phyloP scores from a whole-genome alignment of 306 rosid genomes.

The Cotoneaster glaucophyllus region DNA sequence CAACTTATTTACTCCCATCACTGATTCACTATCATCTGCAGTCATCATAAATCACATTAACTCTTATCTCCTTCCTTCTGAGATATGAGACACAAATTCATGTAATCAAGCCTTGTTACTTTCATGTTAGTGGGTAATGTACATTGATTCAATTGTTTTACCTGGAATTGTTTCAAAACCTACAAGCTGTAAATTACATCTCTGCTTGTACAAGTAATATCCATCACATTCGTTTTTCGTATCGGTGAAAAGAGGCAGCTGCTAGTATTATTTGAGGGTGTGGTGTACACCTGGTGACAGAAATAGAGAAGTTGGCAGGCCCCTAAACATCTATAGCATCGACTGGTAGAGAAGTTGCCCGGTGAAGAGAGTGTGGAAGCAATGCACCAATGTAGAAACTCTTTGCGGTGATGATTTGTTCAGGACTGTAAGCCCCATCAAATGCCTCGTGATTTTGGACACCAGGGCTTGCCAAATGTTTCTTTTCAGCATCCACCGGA shows the following conservation, averaged over 20 bases:
- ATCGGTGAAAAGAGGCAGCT: background rate
- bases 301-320: slow-evolving; percentile 2
- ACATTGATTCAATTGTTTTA: slow-evolving; percentile 10
- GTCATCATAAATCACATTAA: background rate
- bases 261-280: slow-evolving; percentile 2
- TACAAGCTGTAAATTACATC: slow-evolving; percentile 14
- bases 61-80: background rate
- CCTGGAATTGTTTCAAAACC: slow-evolving; percentile 21
- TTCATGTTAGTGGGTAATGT: slow-evolving; percentile 20
- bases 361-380: slow-evolving; percentile 65
- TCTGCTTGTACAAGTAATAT: slow-evolving; percentile 11
- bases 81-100: slow-evolving; percentile 7
- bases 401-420: slow-evolving; percentile 42
- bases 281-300: slow-evolving; percentile 11
- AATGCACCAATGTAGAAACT: slow-evolving; percentile 53
- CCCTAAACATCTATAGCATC: slow-evolving; percentile 68
- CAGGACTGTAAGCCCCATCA: slow-evolving; percentile 34
- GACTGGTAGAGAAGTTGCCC: slow-evolving; percentile 97
- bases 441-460: slow-evolving; percentile 21
- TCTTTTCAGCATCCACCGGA: slow-evolving; percentile 23
- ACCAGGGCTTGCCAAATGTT: slow-evolving; percentile 24
- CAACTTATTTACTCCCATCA: background rate
- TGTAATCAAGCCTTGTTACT: slow-evolving; percentile 4
- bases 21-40: background rate
- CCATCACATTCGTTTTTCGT: slow-evolving; percentile 5